A percentile compares a stretch with the other conserved stretches of the same genome.
phyloP scores from a whole-genome alignment of 2,329 filamentous ascomycete species.

The Colletotrichum sp. region DNA sequence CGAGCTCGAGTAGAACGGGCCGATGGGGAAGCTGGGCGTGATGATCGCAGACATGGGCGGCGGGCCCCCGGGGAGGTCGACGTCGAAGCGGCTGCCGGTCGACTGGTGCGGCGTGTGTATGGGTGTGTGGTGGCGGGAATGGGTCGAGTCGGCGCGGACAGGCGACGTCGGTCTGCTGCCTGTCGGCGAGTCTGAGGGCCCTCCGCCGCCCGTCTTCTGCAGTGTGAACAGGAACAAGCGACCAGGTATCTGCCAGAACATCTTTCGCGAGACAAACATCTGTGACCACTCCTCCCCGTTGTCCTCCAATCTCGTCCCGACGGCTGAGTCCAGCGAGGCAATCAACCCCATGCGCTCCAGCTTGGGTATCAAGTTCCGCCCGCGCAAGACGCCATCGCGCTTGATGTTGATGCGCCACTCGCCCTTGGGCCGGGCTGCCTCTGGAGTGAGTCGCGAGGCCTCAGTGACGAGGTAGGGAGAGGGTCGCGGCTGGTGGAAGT shows the following conservation, averaged over 20 bases:
- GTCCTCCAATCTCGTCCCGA: slow-evolving; percentile 69
- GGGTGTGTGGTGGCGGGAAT: slow-evolving; percentile 26
- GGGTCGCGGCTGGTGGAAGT: slow-evolving; percentile 88
- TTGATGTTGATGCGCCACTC: slow-evolving; percentile 89
- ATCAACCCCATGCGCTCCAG: slow-evolving; percentile 93
- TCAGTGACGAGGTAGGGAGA: slow-evolving; percentile 66
- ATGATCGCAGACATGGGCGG: slow-evolving; percentile 37
- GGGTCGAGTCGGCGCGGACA: slow-evolving; percentile 34
- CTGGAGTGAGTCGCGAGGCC: slow-evolving; percentile 68
- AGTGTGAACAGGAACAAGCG: slow-evolving; percentile 88
- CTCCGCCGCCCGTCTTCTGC: slow-evolving; percentile 55
- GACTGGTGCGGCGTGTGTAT: slow-evolving; percentile 31
- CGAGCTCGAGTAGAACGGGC: slow-evolving; percentile 81
- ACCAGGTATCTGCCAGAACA: slow-evolving; percentile 93
- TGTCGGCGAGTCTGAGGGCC: slow-evolving; percentile 55
- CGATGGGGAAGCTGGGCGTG: slow-evolving; percentile 49
- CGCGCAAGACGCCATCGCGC: slow-evolving; percentile 86
- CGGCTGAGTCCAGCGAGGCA: slow-evolving; percentile 74
- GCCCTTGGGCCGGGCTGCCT: slow-evolving; percentile 74
- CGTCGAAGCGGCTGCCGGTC: slow-evolving; percentile 22
- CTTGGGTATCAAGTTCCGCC: slow-evolving; percentile 83
- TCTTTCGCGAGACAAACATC: slow-evolving; percentile 81
- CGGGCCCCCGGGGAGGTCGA: slow-evolving; percentile 44
- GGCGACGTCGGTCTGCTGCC: slow-evolving; percentile 61
- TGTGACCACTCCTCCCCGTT: slow-evolving; percentile 71